Conservation (phyloP, 768 basidiomycete genomes). For the Leccinum ochraceum region DNA sequence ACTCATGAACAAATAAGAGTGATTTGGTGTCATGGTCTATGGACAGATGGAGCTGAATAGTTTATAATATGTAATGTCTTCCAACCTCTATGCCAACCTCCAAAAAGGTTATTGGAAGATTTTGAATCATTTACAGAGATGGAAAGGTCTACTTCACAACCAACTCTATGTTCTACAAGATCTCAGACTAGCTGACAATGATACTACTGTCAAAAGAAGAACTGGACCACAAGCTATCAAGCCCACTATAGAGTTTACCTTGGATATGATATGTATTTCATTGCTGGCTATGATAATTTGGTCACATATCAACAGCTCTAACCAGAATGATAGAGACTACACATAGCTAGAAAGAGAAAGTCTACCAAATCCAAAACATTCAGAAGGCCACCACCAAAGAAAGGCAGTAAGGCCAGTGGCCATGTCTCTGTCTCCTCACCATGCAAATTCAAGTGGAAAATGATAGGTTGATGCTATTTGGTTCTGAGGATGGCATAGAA, state of each 20-base stretch:
- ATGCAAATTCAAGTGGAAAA: too few relatives aligned
- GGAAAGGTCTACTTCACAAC: background rate
- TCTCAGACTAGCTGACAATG: background rate
- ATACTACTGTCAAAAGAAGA: background rate
- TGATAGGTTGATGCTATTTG: too few relatives aligned
- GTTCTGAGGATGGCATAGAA: too few relatives aligned
- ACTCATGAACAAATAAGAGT: conserved; percentile 3
- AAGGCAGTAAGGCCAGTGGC: too few relatives aligned
- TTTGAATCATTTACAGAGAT: background rate
- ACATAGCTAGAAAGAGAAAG: too few relatives aligned
- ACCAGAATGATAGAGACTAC: too few relatives aligned
- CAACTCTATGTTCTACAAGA: background rate
- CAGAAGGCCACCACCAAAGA: too few relatives aligned
- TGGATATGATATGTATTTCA: background rate
- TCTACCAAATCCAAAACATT: too few relatives aligned
- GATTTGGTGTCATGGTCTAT: background rate
- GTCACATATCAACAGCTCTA: too few relatives aligned
- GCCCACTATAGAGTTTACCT: background rate
- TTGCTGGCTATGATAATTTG: background rate
- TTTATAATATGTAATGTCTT: background rate
- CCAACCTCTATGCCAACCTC: background rate
- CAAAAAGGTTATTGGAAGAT: background rate
- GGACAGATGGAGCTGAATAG: background rate
- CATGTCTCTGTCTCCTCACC: too few relatives aligned
- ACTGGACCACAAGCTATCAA: background rate